Evolutionary conservation across 2,329 filamentous ascomycete species (phyloP), one percentile per base, ranked within the genome.

Genomic region (Eutypella sp.): DNA sequence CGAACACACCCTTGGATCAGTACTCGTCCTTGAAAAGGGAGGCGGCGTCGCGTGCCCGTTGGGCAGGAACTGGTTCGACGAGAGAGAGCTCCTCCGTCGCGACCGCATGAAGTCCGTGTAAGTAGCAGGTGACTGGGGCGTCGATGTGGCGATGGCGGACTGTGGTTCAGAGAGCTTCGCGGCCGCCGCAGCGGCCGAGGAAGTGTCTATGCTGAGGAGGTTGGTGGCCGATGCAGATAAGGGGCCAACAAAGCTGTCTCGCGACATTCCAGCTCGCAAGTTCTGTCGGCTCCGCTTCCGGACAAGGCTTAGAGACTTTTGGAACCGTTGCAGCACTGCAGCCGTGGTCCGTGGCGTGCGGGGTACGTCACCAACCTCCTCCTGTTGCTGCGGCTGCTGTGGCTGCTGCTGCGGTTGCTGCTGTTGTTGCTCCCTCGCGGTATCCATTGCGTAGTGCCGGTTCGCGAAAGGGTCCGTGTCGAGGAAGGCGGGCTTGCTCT

Each of bases 201-300:
- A 56, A 31, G 47, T 54, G 40, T 56, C 52, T 11, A 51, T 46
- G 41, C 16, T 54, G 44, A 39, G 50, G 41, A 52, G 56, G 45
- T 52, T 58, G 23, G 55, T 52, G 34, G 38, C 50, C 42, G 69
- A 63, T 46, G 64, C 64, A 56, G 59, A 39, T 54, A 47, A 15
- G 60, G 51, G 47, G 45, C 41, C 24, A 47, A 24, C 48, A 41
- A 69, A 52, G 47, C 56, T 64, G 36, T 70, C 67, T 16, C 60
- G 60, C 7, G 67, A 64, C 31, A 57, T 56, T n/a, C 58, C 57
- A 25, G 65, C 65, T 38, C 65, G 59, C 11, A 81, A 66, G 20
- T 67, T 66, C 7, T 74, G 73, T 45, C 70, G 69, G 66, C 77
- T 81, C 51, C 74, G 71, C 69, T 78, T 79, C 57, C 72, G 70